Evolutionary conservation across 306 rosid genomes (phyloP).

Genomic region (Trifolium dubium): DNA sequence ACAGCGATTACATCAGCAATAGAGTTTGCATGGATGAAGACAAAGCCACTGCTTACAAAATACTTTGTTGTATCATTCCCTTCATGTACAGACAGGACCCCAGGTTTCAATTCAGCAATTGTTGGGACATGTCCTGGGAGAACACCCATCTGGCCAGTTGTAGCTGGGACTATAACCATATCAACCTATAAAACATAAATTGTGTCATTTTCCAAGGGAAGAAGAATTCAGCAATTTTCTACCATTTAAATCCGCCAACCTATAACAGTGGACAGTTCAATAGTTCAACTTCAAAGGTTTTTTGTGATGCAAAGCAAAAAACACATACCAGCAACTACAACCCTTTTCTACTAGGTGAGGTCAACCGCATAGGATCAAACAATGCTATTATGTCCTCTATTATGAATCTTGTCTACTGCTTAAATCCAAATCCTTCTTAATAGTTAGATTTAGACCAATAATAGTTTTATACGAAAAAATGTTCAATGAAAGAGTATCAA

Average conservation of each 20-base stretch:
- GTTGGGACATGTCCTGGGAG: conserved; percentile 99
- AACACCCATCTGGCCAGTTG: conserved; percentile 98
- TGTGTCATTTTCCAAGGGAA: conserved; percentile 20
- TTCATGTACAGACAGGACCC: conserved; percentile 82
- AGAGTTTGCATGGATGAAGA: conserved; percentile 90
- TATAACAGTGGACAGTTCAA: too few relatives aligned
- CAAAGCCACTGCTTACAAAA: conserved; percentile 93
- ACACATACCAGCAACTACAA: neutral
- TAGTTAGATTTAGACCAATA: neutral
- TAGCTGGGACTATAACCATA: conserved; percentile 94
- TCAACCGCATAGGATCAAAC: neutral
- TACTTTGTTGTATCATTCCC: conserved; percentile 78
- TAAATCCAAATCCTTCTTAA: neutral
- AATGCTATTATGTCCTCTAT: neutral
- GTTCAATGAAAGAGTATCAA: neutral
- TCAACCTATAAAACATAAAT: conserved; percentile 70
- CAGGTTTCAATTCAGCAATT: conserved; percentile 97
- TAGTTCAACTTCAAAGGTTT: too few relatives aligned
- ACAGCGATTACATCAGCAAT: conserved; percentile 81
- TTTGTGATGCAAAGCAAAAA: too few relatives aligned
- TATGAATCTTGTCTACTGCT: neutral
- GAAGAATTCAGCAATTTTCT: neutral
- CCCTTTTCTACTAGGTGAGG: neutral
- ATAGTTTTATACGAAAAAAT: neutral
- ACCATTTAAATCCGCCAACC: neutral